phyloP scores from a whole-genome alignment of 169 alveolate genomes.

The Theileria orientalis region DNA sequence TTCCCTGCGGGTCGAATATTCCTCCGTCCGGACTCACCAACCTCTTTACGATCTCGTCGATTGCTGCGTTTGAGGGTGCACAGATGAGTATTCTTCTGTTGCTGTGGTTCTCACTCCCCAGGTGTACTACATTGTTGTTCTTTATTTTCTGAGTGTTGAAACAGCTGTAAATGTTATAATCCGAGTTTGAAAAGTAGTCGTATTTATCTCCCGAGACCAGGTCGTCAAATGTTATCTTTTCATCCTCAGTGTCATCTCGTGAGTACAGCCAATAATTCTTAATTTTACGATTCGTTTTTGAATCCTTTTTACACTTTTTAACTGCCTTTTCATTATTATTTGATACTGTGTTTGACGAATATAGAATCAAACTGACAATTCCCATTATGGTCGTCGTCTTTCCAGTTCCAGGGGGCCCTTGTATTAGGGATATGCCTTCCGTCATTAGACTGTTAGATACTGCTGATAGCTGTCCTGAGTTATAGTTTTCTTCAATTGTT shows the following conservation, averaged over 20 bases:
- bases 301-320: constrained; percentile 1
- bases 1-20: constrained; percentile 82
- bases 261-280: constrained; percentile 24
- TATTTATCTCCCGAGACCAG: constrained; percentile 12
- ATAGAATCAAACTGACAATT: constrained; percentile 82
- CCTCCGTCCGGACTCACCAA: constrained; percentile 84
- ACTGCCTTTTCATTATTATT: not conserved
- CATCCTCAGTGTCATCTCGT: constrained; percentile 7
- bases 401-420: constrained; percentile 99
- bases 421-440: constrained; percentile 89
- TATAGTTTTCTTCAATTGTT: constrained; percentile 57
- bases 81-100: constrained; percentile 88
- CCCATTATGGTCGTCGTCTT: constrained; percentile 94
- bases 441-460: constrained; percentile 67
- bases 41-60: constrained; percentile 97
- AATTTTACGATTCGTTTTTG: not conserved
- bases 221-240: constrained; percentile 37
- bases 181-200: not conserved
- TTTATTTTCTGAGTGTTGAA: constrained; percentile 5
- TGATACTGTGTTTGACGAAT: constrained; percentile 5
- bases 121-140: constrained; percentile 24
- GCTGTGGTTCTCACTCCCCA: constrained; percentile 26
- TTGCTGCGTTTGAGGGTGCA: constrained; percentile 98
- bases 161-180: constrained; percentile 42
- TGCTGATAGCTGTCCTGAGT: constrained; percentile 72